Percentiles rank a stretch among this genome's conserved stretches.
Evolutionary conservation across 1,284 basidiomycete genomes (phyloP).

Genomic region (Microstroma glucosiphilum): DNA sequence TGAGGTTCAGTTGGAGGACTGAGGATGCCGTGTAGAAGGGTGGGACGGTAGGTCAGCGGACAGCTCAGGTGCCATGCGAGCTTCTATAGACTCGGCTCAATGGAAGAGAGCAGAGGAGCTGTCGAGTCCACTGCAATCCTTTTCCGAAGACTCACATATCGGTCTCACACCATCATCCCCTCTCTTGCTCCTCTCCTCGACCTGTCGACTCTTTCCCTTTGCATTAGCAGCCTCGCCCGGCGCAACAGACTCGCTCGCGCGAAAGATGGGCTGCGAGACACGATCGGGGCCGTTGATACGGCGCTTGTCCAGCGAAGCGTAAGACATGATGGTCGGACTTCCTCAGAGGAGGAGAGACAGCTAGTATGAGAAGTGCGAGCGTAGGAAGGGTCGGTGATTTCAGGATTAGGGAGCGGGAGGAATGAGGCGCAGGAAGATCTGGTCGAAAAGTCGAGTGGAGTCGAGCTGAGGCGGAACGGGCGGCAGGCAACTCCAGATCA

Average conservation of each 20-base stretch:
- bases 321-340: neutral
- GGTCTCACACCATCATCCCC: slow-evolving; percentile 3
- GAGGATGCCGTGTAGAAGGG: too few relatives aligned
- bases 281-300: neutral
- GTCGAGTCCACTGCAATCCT: neutral
- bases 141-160: slow-evolving; percentile 1
- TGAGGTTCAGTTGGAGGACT: slow-evolving; percentile 1
- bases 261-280: neutral
- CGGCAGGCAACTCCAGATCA: too few relatives aligned
- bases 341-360: too few relatives aligned
- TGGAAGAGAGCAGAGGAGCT: neutral
- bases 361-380: too few relatives aligned
- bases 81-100: neutral
- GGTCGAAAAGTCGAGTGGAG: too few relatives aligned
- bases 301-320: neutral
- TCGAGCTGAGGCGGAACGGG: too few relatives aligned
- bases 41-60: too few relatives aligned
- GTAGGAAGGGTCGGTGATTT: too few relatives aligned
- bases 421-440: too few relatives aligned
- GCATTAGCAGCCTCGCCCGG: neutral
- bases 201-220: neutral
- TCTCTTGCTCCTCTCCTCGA: neutral
- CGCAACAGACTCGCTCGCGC: neutral
- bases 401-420: too few relatives aligned
- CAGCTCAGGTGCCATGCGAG: too few relatives aligned